Evolutionary conservation across 768 basidiomycete genomes (phyloP).

Genomic region (Russula compacta): DNA sequence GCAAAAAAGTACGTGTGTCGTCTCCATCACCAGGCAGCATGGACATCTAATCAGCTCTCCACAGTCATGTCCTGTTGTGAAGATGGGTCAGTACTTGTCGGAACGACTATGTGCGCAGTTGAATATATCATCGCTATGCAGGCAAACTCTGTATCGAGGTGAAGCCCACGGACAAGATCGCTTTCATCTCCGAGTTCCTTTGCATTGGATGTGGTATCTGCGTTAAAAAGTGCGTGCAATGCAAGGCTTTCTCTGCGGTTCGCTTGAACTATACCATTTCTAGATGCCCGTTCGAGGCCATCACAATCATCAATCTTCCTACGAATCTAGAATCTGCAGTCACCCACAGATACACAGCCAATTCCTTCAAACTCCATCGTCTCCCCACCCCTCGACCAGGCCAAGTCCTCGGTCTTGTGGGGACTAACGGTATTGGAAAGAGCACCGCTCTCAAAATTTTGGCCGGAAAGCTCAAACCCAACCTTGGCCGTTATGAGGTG

Average conservation of each 20-base stretch:
- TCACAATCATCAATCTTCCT: constrained; percentile 96
- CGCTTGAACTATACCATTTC: background rate
- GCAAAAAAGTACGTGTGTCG: constrained; percentile 68
- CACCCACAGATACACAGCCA: constrained; percentile 96
- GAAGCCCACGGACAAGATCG: constrained; percentile 90
- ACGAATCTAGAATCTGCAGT: constrained; percentile 95
- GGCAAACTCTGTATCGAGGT: constrained; percentile 99
- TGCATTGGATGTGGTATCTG: constrained; percentile 99
- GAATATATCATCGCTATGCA: constrained; percentile 24
- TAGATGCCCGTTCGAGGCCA: constrained; percentile 99
- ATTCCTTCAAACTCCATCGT: constrained; percentile 97
- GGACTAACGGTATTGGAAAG: constrained; percentile 99
- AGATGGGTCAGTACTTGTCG: constrained; percentile 64
- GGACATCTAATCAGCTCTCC: constrained; percentile 10
- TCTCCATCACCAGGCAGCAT: constrained; percentile 7
- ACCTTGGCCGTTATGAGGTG: constrained; percentile 93
- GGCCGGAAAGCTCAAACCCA: constrained; percentile 95
- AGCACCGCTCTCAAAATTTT: constrained; percentile 95
- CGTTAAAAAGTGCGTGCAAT: constrained; percentile 80
- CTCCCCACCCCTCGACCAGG: constrained; percentile 95
- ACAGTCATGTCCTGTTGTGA: constrained; percentile 90
- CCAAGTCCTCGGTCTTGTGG: constrained; percentile 96
- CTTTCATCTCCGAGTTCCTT: constrained; percentile 96
- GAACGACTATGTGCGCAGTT: background rate
- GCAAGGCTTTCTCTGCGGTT: background rate